Conservation (phyloP, 1,139 yeast genomes). For the Suhomyces terraborum region DNA sequence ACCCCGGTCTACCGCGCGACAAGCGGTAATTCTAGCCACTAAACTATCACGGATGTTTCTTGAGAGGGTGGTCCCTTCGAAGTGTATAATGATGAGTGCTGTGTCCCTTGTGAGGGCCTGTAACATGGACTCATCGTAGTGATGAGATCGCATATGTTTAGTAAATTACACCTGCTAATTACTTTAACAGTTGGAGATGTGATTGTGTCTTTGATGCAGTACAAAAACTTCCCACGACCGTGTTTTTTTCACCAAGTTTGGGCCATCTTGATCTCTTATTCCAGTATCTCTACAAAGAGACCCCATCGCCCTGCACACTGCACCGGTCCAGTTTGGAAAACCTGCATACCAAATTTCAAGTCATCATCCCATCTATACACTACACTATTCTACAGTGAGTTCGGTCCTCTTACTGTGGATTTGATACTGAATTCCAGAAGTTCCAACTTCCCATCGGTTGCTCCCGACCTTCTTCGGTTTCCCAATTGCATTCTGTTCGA, state of each 20-base stretch:
- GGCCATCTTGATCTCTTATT: no score
- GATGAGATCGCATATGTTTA: neutral
- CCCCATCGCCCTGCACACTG: neutral
- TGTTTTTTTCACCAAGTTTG: no score
- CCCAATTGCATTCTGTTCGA: no score
- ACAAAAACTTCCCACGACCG: neutral
- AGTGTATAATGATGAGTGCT: no score
- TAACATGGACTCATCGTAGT: neutral
- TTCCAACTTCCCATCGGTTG: no score
- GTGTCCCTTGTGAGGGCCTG: no score
- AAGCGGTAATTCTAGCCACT: constrained; percentile 51
- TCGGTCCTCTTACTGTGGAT: no score
- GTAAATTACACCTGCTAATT: neutral
- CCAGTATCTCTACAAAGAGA: no score
- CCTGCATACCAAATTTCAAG: neutral
- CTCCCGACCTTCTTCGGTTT: no score
- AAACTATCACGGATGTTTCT: constrained; percentile 42
- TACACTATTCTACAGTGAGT: no score
- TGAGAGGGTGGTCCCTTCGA: no score
- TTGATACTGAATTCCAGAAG: no score
- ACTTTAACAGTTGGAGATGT: neutral
- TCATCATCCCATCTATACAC: neutral
- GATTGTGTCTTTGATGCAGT: neutral
- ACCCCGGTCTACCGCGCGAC: constrained; percentile 70
- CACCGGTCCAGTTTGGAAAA: neutral